Conservation (phyloP, 441 rosid species). For the Syzygium malaccense region DNA sequence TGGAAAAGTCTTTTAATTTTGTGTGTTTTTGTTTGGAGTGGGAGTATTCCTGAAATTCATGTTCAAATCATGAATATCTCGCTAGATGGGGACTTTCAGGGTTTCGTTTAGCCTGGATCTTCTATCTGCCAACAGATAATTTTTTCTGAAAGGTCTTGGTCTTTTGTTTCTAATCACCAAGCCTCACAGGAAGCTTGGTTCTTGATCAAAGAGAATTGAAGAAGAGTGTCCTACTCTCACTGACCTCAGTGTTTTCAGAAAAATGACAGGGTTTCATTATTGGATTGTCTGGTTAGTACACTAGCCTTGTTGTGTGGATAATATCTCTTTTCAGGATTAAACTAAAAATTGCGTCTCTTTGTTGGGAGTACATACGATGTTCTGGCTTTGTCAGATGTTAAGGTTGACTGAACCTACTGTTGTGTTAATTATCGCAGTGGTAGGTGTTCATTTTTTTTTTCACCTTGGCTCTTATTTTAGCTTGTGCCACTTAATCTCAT, state of each 20-base stretch:
- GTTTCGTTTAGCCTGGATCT: not conserved
- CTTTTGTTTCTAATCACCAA: not conserved
- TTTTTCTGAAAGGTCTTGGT: not conserved
- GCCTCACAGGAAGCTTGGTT: not conserved
- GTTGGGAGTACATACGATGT: not conserved
- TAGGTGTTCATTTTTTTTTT: not conserved
- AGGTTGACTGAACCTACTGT: not conserved
- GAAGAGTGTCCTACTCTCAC: not conserved
- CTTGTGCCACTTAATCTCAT: not conserved
- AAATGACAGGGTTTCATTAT: not conserved
- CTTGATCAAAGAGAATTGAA: not conserved
- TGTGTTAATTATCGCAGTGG: not conserved
- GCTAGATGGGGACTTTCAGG: not conserved
- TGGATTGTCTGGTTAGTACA: not conserved
- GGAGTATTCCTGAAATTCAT: not conserved
- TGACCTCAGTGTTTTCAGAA: not conserved
- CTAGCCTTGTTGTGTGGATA: not conserved
- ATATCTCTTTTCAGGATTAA: not conserved
- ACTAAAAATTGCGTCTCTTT: not conserved
- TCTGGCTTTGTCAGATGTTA: not conserved
- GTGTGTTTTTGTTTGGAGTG: not conserved
- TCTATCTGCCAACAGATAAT: not conserved
- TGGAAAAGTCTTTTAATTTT: not conserved
- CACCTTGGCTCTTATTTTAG: not conserved
- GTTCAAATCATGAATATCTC: not conserved